phyloP scores from a whole-genome alignment of 2,329 filamentous ascomycete species.

The Claviceps sp. region DNA sequence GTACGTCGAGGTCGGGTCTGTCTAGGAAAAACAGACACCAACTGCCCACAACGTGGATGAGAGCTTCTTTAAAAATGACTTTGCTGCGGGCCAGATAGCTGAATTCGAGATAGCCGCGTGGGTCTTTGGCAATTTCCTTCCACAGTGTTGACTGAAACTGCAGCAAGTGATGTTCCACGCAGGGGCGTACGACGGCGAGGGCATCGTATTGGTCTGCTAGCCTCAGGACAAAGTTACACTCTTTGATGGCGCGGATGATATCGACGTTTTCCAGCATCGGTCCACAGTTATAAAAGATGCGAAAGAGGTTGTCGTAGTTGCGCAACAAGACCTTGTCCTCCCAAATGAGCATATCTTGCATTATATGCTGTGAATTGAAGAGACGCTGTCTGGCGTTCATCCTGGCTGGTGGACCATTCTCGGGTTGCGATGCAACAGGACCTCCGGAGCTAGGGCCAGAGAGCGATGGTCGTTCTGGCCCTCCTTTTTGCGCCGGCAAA shows the following conservation, averaged over 20 bases:
- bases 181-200: no score
- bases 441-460: conserved; percentile 21
- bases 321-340: conserved; percentile 61
- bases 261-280: conserved; percentile 72
- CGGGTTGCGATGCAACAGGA: conserved; percentile 13
- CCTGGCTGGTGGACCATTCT: conserved; percentile 25
- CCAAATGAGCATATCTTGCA: no score
- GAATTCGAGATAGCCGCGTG: conserved; percentile 79
- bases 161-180: no score
- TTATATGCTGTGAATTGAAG: no score
- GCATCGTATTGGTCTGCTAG: no score
- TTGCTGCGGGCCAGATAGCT: conserved; percentile 75
- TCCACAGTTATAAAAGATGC: conserved; percentile 41
- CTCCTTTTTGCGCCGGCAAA: no score
- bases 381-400: conserved; percentile 29
- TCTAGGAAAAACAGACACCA: conserved; percentile 70
- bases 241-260: conserved; percentile 82
- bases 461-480: no score
- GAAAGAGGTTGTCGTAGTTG: conserved; percentile 74
- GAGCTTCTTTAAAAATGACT: conserved; percentile 72
- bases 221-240: conserved; percentile 73
- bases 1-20: conserved; percentile 60
- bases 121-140: conserved; percentile 95
- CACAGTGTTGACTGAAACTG: conserved; percentile 36
- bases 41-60: conserved; percentile 88